Evolutionary conservation across 1,284 basidiomycete genomes (phyloP).

Genomic region (Apiotrichum sp.): DNA sequence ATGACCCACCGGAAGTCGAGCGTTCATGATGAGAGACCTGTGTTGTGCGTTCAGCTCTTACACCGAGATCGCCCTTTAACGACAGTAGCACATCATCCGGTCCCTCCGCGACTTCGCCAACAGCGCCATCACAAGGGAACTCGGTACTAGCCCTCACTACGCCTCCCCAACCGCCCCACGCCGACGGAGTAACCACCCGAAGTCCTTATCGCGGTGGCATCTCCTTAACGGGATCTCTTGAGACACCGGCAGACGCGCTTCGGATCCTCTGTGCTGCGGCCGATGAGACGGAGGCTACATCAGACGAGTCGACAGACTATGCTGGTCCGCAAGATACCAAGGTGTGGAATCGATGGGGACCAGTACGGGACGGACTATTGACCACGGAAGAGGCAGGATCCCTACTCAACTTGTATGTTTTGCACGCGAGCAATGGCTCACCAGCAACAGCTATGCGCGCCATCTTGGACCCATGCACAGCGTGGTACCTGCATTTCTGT

Average conservation of each 20-base stretch:
- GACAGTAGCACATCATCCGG: no score
- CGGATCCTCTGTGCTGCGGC: slow-evolving; percentile 16
- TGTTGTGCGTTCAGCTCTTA: no score
- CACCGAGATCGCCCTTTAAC: no score
- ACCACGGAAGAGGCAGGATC: slow-evolving; percentile 14
- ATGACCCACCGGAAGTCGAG: neutral
- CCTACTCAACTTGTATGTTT: slow-evolving; percentile 13
- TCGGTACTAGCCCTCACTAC: no score
- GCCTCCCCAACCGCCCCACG: no score
- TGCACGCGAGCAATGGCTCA: neutral
- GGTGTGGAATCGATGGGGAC: slow-evolving; percentile 16
- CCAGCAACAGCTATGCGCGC: slow-evolving; percentile 4
- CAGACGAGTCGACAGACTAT: neutral
- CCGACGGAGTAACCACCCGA: no score
- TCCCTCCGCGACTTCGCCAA: no score
- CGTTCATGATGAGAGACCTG: no score
- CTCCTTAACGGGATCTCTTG: no score
- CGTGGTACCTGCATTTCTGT: slow-evolving; percentile 10
- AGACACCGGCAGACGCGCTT: slow-evolving; percentile 20
- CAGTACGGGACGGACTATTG: slow-evolving; percentile 17
- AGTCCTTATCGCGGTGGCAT: no score
- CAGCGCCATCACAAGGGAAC: no score
- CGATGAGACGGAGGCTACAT: slow-evolving; percentile 1
- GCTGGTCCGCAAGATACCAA: neutral
- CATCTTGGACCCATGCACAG: slow-evolving; percentile 11